A percentile compares a stretch with the other conserved stretches of the same genome.
Evolutionary conservation across 75 land plant genomes (phyloP).

Genomic region (Adiantum capillusveneris): DNA sequence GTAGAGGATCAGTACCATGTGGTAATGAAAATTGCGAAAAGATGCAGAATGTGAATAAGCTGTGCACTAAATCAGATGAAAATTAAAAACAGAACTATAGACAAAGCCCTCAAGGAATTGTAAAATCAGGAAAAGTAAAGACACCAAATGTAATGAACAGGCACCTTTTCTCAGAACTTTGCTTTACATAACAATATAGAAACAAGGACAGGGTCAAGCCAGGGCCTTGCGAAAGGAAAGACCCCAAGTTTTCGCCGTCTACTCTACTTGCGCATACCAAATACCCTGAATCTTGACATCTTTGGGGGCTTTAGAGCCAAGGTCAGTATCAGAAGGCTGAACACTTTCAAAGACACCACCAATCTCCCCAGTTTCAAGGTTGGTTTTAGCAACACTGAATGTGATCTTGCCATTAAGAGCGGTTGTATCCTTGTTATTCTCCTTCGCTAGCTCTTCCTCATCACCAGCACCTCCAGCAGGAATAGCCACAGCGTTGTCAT

Average conservation of each 20-base stretch:
- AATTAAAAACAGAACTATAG: too few relatives aligned
- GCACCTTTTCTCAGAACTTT: too few relatives aligned
- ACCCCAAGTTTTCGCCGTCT: neutral
- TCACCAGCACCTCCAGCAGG: slow-evolving; percentile 90
- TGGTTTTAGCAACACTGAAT: slow-evolving; percentile 61
- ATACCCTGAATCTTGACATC: slow-evolving; percentile 94
- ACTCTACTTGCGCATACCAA: slow-evolving; percentile 91
- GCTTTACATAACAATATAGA: too few relatives aligned
- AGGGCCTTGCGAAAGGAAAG: too few relatives aligned
- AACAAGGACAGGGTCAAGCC: too few relatives aligned
- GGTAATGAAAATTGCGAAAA: too few relatives aligned
- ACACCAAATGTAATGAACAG: too few relatives aligned
- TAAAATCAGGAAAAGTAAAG: too few relatives aligned
- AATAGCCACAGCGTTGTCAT: slow-evolving; percentile 83
- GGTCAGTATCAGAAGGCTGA: slow-evolving; percentile 95
- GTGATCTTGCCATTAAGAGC: slow-evolving; percentile 63
- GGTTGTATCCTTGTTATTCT: slow-evolving; percentile 72
- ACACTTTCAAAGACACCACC: slow-evolving; percentile 95
- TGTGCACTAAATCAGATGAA: too few relatives aligned
- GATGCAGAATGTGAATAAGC: too few relatives aligned
- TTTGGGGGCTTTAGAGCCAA: slow-evolving; percentile 90
- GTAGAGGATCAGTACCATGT: too few relatives aligned
- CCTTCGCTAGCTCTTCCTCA: slow-evolving; percentile 89
- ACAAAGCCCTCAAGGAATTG: too few relatives aligned
- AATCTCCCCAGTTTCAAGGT: slow-evolving; percentile 76